These are phyloP conservation scores for Diaporthe sp. DNA, from an alignment of 2,329 filamentous ascomycete species.

Conservation along the genomic window DNA sequence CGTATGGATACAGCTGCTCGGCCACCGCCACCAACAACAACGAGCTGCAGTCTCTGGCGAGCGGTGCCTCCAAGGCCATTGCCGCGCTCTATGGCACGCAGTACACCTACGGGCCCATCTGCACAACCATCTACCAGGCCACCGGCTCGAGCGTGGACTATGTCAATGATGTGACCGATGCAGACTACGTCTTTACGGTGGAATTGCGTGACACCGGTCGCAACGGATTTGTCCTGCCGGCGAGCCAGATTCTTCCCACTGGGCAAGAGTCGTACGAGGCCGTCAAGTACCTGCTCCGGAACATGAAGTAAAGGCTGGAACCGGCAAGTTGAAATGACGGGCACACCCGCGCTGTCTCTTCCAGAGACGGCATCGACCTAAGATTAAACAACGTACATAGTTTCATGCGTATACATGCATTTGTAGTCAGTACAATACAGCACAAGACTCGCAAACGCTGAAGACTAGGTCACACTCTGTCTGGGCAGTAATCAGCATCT, in stretches of 20 bases:
- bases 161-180: constrained; percentile 56
- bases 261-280: constrained; percentile 60
- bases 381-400: not conserved
- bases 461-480: not conserved
- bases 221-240: constrained; percentile 60
- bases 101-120: constrained; percentile 66
- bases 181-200: constrained; percentile 57
- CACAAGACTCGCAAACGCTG: not conserved
- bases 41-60: constrained; percentile 64
- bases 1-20: constrained; percentile 73
- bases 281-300: constrained; percentile 71
- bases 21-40: constrained; percentile 60
- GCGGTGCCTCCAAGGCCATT: constrained; percentile 65
- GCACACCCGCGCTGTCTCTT: not conserved
- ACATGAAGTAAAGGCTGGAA: constrained; percentile 52
- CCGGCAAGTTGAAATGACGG: not conserved
- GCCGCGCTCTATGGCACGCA: constrained; percentile 54
- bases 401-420: not conserved
- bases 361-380: not conserved
- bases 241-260: constrained; percentile 58
- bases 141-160: constrained; percentile 63
- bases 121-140: constrained; percentile 70
- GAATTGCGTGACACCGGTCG: constrained; percentile 56
- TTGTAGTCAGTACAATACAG: not conserved
- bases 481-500: not conserved